Percentiles rank a stretch among this genome's conserved stretches.
Conservation (phyloP, 2,329 filamentous ascomycete genomes). For the Cryphonectria radicalis region DNA sequence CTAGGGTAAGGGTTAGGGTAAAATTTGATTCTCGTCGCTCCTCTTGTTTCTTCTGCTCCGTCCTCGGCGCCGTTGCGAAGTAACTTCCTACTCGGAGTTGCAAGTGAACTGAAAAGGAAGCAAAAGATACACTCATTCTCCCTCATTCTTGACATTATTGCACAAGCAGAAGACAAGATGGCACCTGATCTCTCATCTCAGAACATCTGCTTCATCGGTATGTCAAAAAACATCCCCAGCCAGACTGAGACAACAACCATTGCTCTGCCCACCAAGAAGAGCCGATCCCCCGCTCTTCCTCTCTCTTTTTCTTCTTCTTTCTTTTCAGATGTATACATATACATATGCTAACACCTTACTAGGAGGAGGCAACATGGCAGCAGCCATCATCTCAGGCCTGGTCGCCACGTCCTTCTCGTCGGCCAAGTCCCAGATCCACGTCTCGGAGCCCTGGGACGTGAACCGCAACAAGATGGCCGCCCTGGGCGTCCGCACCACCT, state of each 20-base stretch:
- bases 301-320: background rate
- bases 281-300: background rate
- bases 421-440: conserved; percentile 45
- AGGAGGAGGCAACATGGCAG: conserved; percentile 57
- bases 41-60: background rate
- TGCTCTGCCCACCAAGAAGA: background rate
- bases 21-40: background rate
- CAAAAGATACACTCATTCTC: background rate
- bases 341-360: conserved; percentile 4
- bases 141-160: background rate
- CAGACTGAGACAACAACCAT: background rate
- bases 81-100: background rate
- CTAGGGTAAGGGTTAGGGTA: background rate
- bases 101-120: background rate
- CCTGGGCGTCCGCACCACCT: conserved; percentile 51
- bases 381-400: conserved; percentile 56
- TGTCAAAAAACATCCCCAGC: background rate
- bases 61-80: background rate
- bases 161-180: conserved; percentile 10
- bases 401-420: conserved; percentile 48
- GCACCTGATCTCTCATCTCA: conserved; percentile 25
- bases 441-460: conserved; percentile 57
- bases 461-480: conserved; percentile 54
- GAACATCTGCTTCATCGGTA: conserved; percentile 31
- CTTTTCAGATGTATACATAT: background rate